Evolutionary conservation across 441 rosid species (phyloP), one percentile per base, ranked within the genome.

Genomic region (Francoa sonchifolia): DNA sequence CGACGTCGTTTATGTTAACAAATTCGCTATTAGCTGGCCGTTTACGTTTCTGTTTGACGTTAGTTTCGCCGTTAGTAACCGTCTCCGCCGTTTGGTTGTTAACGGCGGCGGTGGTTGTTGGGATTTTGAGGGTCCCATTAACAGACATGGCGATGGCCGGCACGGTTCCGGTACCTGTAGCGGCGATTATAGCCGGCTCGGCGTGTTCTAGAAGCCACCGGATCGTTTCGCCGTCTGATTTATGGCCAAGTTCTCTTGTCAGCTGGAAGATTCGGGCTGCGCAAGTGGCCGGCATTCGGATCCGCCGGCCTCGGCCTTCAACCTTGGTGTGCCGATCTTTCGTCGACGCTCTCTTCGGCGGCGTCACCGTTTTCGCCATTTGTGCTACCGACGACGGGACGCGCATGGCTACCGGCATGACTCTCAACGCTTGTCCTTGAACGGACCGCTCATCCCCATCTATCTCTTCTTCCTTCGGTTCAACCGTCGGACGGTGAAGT

Each of bases 61-160:
- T n/a, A n/a, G n/a, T n/a, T n/a, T n/a, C n/a, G n/a, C n/a, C n/a
- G n/a, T n/a, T n/a, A n/a, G n/a, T n/a, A n/a, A n/a, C n/a, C n/a
- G n/a, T n/a, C n/a, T n/a, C n/a, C n/a, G n/a, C n/a, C n/a, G n/a
- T n/a, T n/a, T n/a, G n/a, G n/a, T n/a, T n/a, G n/a, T n/a, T n/a
- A n/a, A n/a, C n/a, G 5, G 7, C 32, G 32, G 32, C 32, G 32
- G 5, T 11, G 2, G 32, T 6, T 2, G 32, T 6, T 2, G 33
- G 33, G 33, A 29, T 29, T 8, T 29, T 29, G 9, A 29, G 33
- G 33, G 33, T 1, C 11, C 33, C 33, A 13, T 29, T 29, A 13
- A 29, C 33, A 13, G 33, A 29, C 33, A 29, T 29, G 33, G 33
- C 33, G 33, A 29, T 29, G 33, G 33, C 33, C 11, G 33, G 33